Evolutionary conservation across 1,139 yeast species (phyloP).

Genomic region (Saccharomyces hybrid): DNA sequence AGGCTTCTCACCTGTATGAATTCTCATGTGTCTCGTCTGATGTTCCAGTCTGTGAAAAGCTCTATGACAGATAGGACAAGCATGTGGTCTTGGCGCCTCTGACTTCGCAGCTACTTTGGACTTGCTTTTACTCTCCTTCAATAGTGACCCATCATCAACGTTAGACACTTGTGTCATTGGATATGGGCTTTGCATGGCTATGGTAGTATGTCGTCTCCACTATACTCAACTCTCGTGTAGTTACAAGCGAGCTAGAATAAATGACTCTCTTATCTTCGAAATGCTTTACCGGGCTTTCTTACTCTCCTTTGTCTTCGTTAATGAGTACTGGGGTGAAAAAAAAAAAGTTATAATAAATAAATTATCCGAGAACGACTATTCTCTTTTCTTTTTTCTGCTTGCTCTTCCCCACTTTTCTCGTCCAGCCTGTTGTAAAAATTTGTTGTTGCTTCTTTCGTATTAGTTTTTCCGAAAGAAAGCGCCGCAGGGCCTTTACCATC

Average conservation of each 20-base stretch:
- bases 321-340: not conserved
- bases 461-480: not conserved
- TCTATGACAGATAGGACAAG: slow-evolving; percentile 54
- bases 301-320: not conserved
- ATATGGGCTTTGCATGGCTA: not conserved
- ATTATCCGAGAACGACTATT: not conserved
- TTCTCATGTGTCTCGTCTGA: slow-evolving; percentile 63
- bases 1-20: slow-evolving; percentile 70
- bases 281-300: not conserved
- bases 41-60: slow-evolving; percentile 61
- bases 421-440: not conserved
- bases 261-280: not conserved
- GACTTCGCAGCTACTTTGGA: not conserved
- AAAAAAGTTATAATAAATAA: not conserved
- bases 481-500: not conserved
- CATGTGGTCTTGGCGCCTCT: slow-evolving; percentile 42
- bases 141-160: not conserved
- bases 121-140: not conserved
- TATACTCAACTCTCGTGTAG: not conserved
- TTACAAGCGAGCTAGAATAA: not conserved
- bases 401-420: not conserved
- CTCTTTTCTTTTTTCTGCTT: not conserved
- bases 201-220: not conserved
- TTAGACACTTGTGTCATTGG: not conserved
- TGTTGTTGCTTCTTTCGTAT: not conserved